These are phyloP conservation scores for Pelagophyceae sp. DNA, from an alignment of 352 stramenopile genomes.

Conservation along the genomic window DNA sequence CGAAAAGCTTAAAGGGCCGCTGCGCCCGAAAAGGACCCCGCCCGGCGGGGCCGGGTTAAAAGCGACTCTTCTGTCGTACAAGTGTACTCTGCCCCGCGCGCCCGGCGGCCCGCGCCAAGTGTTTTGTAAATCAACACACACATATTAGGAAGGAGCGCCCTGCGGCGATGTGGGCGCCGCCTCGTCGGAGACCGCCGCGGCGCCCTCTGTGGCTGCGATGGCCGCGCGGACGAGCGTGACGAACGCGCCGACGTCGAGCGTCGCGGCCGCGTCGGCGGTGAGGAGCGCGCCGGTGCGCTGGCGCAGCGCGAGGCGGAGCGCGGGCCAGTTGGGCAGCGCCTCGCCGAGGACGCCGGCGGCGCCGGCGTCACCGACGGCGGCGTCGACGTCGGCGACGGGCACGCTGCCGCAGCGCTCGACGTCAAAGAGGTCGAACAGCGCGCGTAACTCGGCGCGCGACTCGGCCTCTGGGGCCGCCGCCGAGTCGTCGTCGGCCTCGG, in stretches of 20 bases:
- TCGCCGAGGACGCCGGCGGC: neutral
- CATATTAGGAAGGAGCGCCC: too few species aligned
- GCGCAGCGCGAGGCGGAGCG: neutral
- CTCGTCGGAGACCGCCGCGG: too few species aligned
- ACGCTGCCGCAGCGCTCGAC: neutral
- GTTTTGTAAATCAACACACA: too few species aligned
- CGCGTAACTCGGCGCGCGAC: neutral
- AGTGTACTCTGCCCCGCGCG: too few species aligned
- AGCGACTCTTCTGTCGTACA: too few species aligned
- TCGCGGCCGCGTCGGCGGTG: neutral
- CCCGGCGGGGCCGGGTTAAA: too few species aligned
- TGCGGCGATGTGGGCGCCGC: too few species aligned
- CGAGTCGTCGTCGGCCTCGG: too few species aligned
- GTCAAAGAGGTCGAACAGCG: conserved; percentile 10
- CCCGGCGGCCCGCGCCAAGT: too few species aligned
- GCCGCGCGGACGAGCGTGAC: neutral
- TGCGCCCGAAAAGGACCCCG: too few species aligned
- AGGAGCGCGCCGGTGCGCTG: neutral
- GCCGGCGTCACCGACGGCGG: neutral
- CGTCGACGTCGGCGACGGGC: neutral
- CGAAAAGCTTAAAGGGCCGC: too few species aligned
- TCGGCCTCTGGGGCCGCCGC: too few species aligned
- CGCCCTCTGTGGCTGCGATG: neutral
- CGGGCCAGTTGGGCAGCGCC: neutral
- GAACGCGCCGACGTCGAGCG: neutral